Evolutionary conservation across 2,329 filamentous ascomycete genomes (phyloP).

Genomic region (Plectosphaerella cucumerina): DNA sequence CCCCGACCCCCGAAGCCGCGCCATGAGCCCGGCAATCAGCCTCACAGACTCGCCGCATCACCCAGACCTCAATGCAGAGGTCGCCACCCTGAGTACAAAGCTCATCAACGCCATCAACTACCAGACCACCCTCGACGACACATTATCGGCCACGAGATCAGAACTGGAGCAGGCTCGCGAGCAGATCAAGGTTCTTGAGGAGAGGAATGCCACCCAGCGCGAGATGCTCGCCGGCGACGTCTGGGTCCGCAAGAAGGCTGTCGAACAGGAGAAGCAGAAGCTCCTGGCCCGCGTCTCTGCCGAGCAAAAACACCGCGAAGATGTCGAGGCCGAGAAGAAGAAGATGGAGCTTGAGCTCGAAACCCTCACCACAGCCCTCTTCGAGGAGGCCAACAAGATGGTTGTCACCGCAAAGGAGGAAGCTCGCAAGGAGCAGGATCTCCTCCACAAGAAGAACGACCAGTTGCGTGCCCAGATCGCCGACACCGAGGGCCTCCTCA

Average conservation of each 20-base stretch:
- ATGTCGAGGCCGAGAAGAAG: conserved; percentile 75
- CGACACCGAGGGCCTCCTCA: conserved; percentile 80
- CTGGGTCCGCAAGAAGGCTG: conserved; percentile 68
- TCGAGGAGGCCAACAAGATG: conserved; percentile 98
- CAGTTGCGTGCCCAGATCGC: conserved; percentile 80
- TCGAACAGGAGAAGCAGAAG: conserved; percentile 67
- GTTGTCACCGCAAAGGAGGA: conserved; percentile 88
- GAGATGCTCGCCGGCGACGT: conserved; percentile 70
- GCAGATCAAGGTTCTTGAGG: conserved; percentile 65
- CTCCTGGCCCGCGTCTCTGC: conserved; percentile 57
- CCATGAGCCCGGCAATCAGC: conserved; percentile 40
- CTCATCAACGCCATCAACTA: conserved; percentile 97
- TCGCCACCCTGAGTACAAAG: conserved; percentile 88
- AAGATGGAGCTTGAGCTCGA: conserved; percentile 91
- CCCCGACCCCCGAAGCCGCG: conserved; percentile 57
- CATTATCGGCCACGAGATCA: conserved; percentile 73
- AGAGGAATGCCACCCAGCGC: conserved; percentile 60
- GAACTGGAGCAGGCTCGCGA: conserved; percentile 73
- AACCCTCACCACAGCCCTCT: conserved; percentile 84
- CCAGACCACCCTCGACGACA: conserved; percentile 88
- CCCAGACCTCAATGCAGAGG: conserved; percentile 63
- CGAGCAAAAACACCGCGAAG: conserved; percentile 60
- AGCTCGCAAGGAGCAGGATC: conserved; percentile 78
- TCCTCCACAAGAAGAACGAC: conserved; percentile 78
- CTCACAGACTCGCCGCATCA: conserved; percentile 34